Conservation (phyloP, 331 rosid genomes). For the Rosa hybrid region DNA sequence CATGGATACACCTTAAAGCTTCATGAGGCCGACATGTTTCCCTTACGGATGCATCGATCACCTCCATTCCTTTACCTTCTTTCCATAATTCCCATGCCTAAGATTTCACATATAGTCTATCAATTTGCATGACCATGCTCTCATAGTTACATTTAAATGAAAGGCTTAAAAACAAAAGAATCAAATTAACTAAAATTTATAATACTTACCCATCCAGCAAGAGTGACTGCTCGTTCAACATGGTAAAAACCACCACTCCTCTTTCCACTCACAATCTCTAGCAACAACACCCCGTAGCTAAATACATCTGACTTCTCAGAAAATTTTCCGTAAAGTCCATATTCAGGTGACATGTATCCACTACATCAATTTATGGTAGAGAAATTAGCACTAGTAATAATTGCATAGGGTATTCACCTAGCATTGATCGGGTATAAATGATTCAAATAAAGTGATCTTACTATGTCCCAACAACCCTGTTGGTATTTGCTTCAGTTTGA, state of each 20-base stretch:
- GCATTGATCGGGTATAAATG: no score
- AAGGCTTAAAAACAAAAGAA: not conserved
- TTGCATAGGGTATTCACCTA: no score
- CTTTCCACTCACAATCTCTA: slow-evolving; percentile 8
- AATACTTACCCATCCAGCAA: slow-evolving; percentile 10
- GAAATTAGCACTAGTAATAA: not conserved
- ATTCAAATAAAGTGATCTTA: not conserved
- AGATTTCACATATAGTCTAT: not conserved
- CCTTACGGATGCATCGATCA: slow-evolving; percentile 7
- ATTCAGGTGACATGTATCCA: slow-evolving; percentile 27
- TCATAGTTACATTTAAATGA: not conserved
- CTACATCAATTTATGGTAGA: not conserved
- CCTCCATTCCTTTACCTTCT: slow-evolving; percentile 8
- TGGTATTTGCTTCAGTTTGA: slow-evolving; percentile 13
- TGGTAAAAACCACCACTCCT: not conserved
- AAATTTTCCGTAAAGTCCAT: slow-evolving; percentile 17
- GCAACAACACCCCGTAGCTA: slow-evolving; percentile 13
- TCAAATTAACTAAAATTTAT: not conserved
- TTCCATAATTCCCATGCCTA: slow-evolving; percentile 20
- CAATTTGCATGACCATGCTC: not conserved
- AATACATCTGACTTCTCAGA: slow-evolving; percentile 12
- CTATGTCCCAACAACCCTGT: slow-evolving; percentile 17
- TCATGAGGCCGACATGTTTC: not conserved
- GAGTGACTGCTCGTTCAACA: not conserved
- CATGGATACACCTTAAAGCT: slow-evolving; percentile 8